phyloP scores from a whole-genome alignment of 2,329 filamentous ascomycete species.

The Trichoderma aggressivum region DNA sequence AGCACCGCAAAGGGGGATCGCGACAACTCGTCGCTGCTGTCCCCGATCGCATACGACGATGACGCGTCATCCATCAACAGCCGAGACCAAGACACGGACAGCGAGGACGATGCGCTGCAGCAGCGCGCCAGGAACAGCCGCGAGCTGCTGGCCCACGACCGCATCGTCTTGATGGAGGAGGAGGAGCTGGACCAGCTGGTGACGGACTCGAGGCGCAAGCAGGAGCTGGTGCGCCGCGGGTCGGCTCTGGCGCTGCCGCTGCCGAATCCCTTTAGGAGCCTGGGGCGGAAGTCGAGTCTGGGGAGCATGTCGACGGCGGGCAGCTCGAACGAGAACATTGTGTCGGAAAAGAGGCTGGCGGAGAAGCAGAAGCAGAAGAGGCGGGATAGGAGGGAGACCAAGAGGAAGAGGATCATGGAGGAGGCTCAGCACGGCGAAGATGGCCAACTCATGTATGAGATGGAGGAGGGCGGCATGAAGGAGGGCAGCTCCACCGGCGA shows the following conservation, averaged over 20 bases:
- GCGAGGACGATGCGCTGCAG: conserved; percentile 69
- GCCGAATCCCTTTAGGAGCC: conserved; percentile 47
- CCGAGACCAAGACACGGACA: conserved; percentile 71
- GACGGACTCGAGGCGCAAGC: conserved; percentile 47
- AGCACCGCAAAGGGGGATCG: conserved; percentile 23
- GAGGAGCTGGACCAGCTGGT: conserved; percentile 65
- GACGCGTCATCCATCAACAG: conserved; percentile 65
- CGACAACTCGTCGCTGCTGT: conserved; percentile 52
- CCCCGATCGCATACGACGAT: conserved; percentile 63
- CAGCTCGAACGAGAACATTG: conserved; percentile 48
- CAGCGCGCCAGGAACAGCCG: conserved; percentile 63
- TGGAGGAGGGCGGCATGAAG: conserved; percentile 75
- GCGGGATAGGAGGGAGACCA: conserved; percentile 49
- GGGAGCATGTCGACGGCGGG: conserved; percentile 35
- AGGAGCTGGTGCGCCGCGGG: conserved; percentile 49
- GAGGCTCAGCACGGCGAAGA: conserved; percentile 62
- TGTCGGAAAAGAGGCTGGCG: conserved; percentile 40
- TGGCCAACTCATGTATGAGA: conserved; percentile 79
- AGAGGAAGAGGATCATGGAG: conserved; percentile 50
- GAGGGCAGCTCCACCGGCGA: conserved; percentile 63
- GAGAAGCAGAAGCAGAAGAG: conserved; percentile 38
- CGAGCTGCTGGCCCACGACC: conserved; percentile 67
- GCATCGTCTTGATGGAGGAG: conserved; percentile 69
- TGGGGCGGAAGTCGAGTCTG: conserved; percentile 38
- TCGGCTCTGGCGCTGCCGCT: conserved; percentile 44